Conservation (phyloP, 306 rosid genomes). For the Astragalus glycyphyllos region DNA sequence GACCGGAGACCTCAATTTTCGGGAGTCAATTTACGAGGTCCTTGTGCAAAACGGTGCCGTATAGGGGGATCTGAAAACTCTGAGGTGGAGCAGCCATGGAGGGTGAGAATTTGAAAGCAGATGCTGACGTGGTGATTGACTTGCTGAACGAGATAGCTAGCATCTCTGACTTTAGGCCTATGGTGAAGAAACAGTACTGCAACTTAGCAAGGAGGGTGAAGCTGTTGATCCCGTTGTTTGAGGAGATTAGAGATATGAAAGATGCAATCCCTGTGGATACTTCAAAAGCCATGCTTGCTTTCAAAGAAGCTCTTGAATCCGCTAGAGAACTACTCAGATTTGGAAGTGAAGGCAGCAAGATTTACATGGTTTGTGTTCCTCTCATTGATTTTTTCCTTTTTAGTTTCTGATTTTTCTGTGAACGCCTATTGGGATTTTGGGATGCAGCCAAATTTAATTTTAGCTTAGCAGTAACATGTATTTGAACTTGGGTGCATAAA, state of each 20-base stretch:
- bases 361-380: slow-evolving; percentile 81
- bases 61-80: slow-evolving; percentile 40
- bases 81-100: slow-evolving; percentile 56
- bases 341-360: slow-evolving; percentile 86
- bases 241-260: slow-evolving; percentile 81
- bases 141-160: slow-evolving; percentile 67
- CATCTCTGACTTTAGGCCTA: slow-evolving; percentile 79
- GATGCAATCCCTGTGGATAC: slow-evolving; percentile 54
- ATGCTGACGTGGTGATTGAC: slow-evolving; percentile 58
- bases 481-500: neutral
- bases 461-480: neutral
- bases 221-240: slow-evolving; percentile 88
- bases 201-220: slow-evolving; percentile 89
- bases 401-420: slow-evolving; percentile 15
- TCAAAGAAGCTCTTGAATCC: slow-evolving; percentile 69
- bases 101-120: slow-evolving; percentile 55
- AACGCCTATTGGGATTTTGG: neutral
- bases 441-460: slow-evolving; percentile 21
- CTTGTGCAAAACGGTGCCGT: slow-evolving; percentile 35
- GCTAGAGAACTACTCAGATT: slow-evolving; percentile 78
- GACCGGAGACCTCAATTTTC: slow-evolving; percentile 39
- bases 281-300: slow-evolving; percentile 61
- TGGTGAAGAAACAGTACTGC: slow-evolving; percentile 89
- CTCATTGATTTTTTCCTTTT: neutral
- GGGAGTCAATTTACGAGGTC: slow-evolving; percentile 19